These are phyloP conservation scores for Chrysoporthe puriensis DNA, from an alignment of 2,329 filamentous ascomycete genomes.

Conservation along the genomic window DNA sequence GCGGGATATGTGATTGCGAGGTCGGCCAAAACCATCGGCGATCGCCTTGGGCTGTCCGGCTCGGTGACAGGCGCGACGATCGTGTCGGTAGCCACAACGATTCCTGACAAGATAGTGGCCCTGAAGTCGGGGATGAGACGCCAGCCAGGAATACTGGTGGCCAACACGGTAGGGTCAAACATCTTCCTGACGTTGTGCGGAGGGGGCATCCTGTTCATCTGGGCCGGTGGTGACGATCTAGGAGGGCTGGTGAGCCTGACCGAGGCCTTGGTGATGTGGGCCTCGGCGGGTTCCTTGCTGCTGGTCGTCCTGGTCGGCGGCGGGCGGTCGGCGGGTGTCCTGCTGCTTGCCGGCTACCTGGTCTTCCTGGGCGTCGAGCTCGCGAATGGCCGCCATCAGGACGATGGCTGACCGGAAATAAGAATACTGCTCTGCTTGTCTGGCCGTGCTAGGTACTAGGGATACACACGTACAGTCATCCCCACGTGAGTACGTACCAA, in stretches of 20 bases:
- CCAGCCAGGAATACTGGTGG: constrained; percentile 52
- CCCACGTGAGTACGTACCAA: too few relatives aligned
- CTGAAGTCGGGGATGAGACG: constrained; percentile 50
- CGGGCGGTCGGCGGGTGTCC: constrained; percentile 39
- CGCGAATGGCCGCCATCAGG: background rate
- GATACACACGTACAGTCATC: too few relatives aligned
- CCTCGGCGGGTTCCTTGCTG: constrained; percentile 35
- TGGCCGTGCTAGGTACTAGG: too few relatives aligned
- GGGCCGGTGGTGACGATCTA: constrained; percentile 32
- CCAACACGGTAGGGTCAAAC: constrained; percentile 56
- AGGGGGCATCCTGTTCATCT: constrained; percentile 40
- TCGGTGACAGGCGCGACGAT: constrained; percentile 51
- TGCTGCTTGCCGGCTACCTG: constrained; percentile 37
- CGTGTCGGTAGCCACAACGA: constrained; percentile 53
- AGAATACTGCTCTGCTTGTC: too few relatives aligned
- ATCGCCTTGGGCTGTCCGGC: constrained; percentile 46
- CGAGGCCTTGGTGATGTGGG: constrained; percentile 39
- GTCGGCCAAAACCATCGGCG: constrained; percentile 45
- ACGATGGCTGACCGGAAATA: background rate
- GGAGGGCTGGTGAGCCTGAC: constrained; percentile 34
- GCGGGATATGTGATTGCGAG: constrained; percentile 54
- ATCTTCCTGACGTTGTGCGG: constrained; percentile 56
- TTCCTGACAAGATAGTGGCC: constrained; percentile 57
- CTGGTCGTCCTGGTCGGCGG: constrained; percentile 38
- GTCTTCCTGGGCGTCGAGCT: constrained; percentile 36